phyloP scores from a whole-genome alignment of 345 rosid genomes.

The Hibiscus syriacus region DNA sequence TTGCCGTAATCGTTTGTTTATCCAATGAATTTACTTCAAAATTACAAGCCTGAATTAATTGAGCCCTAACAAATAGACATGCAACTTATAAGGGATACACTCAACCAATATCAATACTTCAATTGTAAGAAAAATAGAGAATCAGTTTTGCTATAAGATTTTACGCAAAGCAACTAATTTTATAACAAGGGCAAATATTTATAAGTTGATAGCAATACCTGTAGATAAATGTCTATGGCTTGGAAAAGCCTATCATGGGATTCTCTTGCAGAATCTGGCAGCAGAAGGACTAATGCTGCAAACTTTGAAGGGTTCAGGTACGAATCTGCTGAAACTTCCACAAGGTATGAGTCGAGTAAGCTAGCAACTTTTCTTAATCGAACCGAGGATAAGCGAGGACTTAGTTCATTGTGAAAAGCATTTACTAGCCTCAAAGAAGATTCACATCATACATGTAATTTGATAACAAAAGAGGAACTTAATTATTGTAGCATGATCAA shows the following conservation, averaged over 20 bases:
- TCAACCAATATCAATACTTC: too few species aligned
- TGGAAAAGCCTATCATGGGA: slow-evolving; percentile 33
- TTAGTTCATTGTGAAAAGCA: slow-evolving; percentile 18
- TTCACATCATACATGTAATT: slow-evolving; percentile 33
- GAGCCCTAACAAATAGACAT: background rate
- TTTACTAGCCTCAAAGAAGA: slow-evolving; percentile 38
- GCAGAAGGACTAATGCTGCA: slow-evolving; percentile 22
- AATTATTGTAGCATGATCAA: too few species aligned
- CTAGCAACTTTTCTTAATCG: slow-evolving; percentile 29
- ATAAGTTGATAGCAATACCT: slow-evolving; percentile 28
- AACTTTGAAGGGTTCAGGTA: slow-evolving; percentile 30
- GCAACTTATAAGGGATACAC: background rate
- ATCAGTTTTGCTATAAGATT: background rate
- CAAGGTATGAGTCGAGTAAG: slow-evolving; percentile 41
- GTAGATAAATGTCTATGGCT: slow-evolving; percentile 42
- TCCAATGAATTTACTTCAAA: background rate
- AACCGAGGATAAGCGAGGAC: background rate
- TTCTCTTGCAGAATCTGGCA: slow-evolving; percentile 42
- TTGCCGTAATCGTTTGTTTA: background rate
- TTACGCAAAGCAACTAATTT: background rate
- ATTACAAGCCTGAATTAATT: background rate
- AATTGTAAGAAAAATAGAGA: background rate
- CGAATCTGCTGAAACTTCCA: slow-evolving; percentile 46
- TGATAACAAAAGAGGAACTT: too few species aligned
- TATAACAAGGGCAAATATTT: background rate